phyloP scores from a whole-genome alignment of 2,329 filamentous ascomycete species.

The Lasiodiplodia gonubiensis region DNA sequence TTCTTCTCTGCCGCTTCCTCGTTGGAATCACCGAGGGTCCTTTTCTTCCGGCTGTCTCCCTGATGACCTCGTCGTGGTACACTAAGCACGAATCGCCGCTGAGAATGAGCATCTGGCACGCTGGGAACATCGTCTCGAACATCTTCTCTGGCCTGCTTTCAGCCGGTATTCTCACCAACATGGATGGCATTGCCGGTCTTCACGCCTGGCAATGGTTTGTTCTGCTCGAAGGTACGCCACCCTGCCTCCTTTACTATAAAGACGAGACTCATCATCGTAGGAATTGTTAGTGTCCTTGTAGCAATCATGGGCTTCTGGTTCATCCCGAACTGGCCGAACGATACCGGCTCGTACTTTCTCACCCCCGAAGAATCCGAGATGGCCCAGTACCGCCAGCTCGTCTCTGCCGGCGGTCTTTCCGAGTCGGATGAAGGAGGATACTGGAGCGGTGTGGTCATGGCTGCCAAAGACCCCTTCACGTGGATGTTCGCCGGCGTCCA shows the following conservation, averaged over 20 bases:
- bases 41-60: constrained; percentile 46
- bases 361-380: neutral
- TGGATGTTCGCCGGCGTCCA: constrained; percentile 51
- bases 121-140: constrained; percentile 55
- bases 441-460: constrained; percentile 48
- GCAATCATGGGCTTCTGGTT: constrained; percentile 43
- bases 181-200: constrained; percentile 39
- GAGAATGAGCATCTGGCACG: constrained; percentile 59
- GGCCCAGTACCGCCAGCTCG: constrained; percentile 46
- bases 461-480: constrained; percentile 47
- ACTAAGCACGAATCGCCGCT: constrained; percentile 58
- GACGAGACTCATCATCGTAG: neutral
- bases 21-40: constrained; percentile 48
- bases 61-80: constrained; percentile 56
- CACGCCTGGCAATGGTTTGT: constrained; percentile 46
- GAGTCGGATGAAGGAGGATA: constrained; percentile 42
- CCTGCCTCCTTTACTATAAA: too few species aligned
- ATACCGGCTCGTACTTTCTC: constrained; percentile 53
- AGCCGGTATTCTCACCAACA: constrained; percentile 55
- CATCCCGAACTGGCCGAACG: constrained; percentile 60
- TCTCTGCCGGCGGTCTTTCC: constrained; percentile 31
- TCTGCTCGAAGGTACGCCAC: constrained; percentile 39
- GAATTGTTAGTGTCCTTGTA: constrained; percentile 41
- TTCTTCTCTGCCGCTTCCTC: constrained; percentile 47
- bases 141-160: constrained; percentile 61